phyloP scores from a whole-genome alignment of 768 basidiomycete species.

The Russula compacta region DNA sequence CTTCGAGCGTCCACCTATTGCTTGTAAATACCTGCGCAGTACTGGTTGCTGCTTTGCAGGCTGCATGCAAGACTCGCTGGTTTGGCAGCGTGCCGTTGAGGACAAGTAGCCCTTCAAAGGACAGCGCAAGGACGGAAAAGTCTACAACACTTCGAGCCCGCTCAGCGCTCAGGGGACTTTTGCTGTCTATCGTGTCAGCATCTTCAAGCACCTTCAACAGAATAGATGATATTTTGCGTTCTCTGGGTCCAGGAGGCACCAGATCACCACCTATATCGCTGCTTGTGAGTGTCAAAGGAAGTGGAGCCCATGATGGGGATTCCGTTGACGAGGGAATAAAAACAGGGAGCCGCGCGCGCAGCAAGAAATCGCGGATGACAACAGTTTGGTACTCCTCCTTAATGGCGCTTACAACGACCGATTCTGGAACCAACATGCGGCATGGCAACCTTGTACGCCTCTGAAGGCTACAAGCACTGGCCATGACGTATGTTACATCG shows the following conservation, averaged over 20 bases:
- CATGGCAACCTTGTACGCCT: constrained; percentile 38
- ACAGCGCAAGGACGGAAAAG: constrained; percentile 51
- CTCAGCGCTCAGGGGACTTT: constrained; percentile 44
- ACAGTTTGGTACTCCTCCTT: constrained; percentile 47
- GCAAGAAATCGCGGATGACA: constrained; percentile 60
- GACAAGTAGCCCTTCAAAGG: constrained; percentile 58
- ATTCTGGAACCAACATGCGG: constrained; percentile 58
- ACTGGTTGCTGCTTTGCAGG: constrained; percentile 42
- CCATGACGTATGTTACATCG: constrained; percentile 58
- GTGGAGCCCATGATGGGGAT: not conserved
- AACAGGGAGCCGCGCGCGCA: constrained; percentile 52
- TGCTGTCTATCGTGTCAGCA: constrained; percentile 32
- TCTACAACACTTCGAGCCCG: constrained; percentile 61
- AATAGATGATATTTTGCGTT: constrained; percentile 53
- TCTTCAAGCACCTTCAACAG: constrained; percentile 54
- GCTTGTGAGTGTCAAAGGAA: not conserved
- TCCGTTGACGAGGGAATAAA: constrained; percentile 22
- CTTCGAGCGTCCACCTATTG: constrained; percentile 46
- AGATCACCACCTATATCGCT: constrained; percentile 26
- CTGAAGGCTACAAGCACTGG: constrained; percentile 50
- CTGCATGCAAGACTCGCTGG: constrained; percentile 50
- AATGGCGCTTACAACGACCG: constrained; percentile 50
- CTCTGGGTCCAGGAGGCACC: constrained; percentile 44
- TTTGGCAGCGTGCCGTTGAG: constrained; percentile 58
- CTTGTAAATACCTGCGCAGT: constrained; percentile 34